These are phyloP conservation scores for Phialophora chinensis DNA, from an alignment of 2,329 filamentous ascomycete genomes.

Conservation along the genomic window DNA sequence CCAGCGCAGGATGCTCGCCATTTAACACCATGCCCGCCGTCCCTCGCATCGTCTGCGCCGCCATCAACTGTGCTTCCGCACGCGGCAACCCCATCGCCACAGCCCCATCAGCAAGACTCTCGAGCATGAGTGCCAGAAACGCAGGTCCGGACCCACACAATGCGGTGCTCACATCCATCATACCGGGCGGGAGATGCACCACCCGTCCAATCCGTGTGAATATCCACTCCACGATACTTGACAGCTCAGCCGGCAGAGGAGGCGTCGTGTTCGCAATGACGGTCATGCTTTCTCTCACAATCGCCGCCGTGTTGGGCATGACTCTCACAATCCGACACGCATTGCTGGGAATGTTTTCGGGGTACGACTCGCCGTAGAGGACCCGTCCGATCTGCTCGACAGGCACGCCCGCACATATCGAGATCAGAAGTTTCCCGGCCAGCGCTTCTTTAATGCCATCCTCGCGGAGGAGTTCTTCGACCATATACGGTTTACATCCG, in stretches of 20 bases:
- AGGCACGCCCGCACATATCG: slow-evolving; percentile 78
- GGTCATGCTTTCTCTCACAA: slow-evolving; percentile 82
- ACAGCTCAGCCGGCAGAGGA: slow-evolving; percentile 52
- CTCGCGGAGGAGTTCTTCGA: slow-evolving; percentile 65
- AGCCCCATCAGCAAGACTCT: slow-evolving; percentile 65
- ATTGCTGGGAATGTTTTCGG: slow-evolving; percentile 52
- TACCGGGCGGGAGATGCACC: slow-evolving; percentile 33
- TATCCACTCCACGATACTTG: slow-evolving; percentile 60
- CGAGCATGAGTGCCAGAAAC: slow-evolving; percentile 65
- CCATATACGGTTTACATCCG: slow-evolving; percentile 80
- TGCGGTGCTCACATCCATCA: slow-evolving; percentile 41
- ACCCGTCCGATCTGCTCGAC: slow-evolving; percentile 67
- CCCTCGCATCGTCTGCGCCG: slow-evolving; percentile 66
- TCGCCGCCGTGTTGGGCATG: slow-evolving; percentile 83
- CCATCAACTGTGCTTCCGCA: slow-evolving; percentile 65
- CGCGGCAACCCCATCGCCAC: slow-evolving; percentile 67
- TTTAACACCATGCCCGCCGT: slow-evolving; percentile 63
- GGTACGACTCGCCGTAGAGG: slow-evolving; percentile 50
- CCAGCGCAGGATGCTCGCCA: slow-evolving; percentile 64
- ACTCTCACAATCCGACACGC: slow-evolving; percentile 69
- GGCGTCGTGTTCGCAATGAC: slow-evolving; percentile 68
- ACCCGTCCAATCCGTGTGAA: slow-evolving; percentile 57
- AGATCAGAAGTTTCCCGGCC: slow-evolving; percentile 79
- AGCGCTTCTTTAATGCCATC: slow-evolving; percentile 73
- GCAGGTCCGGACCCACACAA: slow-evolving; percentile 63